Percentiles rank a stretch among this genome's conserved stretches.
Evolutionary conservation across 768 basidiomycete species (phyloP).

Genomic region (Pulveroboletus ravenelii): DNA sequence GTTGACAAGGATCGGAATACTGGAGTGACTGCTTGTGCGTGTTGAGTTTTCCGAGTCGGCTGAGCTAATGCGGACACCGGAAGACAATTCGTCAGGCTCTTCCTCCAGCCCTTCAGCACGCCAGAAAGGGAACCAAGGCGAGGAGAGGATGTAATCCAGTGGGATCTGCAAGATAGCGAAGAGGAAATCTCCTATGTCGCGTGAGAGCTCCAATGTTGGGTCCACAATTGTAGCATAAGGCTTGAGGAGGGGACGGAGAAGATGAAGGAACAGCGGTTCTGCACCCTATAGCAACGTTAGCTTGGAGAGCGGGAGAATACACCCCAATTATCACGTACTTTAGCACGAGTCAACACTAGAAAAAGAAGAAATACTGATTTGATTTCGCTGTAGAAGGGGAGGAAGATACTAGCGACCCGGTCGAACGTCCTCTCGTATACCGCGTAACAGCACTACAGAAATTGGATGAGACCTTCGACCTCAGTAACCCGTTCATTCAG

Average conservation of each 20-base stretch:
- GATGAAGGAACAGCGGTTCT: conserved; percentile 77
- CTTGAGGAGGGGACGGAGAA: conserved; percentile 73
- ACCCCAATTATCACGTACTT: conserved; percentile 41
- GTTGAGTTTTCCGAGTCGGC: conserved; percentile 1
- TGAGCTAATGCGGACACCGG: background rate
- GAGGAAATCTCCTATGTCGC: conserved; percentile 62
- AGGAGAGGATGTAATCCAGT: conserved; percentile 31
- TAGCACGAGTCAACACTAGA: conserved; percentile 68
- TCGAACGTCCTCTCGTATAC: conserved; percentile 67
- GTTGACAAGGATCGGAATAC: conserved; percentile 13
- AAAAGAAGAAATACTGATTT: conserved; percentile 72
- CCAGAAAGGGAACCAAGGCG: conserved; percentile 27
- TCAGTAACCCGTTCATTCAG: conserved; percentile 5
- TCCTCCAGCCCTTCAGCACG: conserved; percentile 11
- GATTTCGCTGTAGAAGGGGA: conserved; percentile 82
- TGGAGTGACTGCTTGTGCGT: conserved; percentile 6
- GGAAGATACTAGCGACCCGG: conserved; percentile 57
- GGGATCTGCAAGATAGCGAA: conserved; percentile 41
- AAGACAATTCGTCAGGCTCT: conserved; percentile 3
- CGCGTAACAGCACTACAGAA: conserved; percentile 57
- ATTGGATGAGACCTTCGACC: conserved; percentile 10
- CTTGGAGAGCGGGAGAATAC: background rate
- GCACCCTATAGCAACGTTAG: conserved; percentile 54
- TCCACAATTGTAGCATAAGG: conserved; percentile 71
- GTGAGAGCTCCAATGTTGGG: conserved; percentile 52